These are phyloP conservation scores for Lentinula edodes DNA, from an alignment of 768 basidiomycete genomes.

Conservation along the genomic window DNA sequence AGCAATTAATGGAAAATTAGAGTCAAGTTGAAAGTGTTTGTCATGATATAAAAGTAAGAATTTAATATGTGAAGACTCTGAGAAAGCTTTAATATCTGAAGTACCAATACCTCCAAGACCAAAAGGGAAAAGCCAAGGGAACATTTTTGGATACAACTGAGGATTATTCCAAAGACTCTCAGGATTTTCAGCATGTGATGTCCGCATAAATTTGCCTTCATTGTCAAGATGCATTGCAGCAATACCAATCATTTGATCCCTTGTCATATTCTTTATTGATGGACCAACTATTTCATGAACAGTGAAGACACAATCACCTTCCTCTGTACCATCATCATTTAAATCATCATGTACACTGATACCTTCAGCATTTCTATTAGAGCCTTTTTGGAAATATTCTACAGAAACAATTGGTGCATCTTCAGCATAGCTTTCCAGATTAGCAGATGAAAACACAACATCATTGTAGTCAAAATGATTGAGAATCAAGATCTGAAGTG, in stretches of 20 bases:
- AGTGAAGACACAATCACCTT: slow-evolving; percentile 19
- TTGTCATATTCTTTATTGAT: slow-evolving; percentile 8
- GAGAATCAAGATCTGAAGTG: no score
- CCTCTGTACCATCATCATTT: slow-evolving; percentile 14
- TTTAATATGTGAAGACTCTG: no score
- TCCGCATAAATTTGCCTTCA: slow-evolving; percentile 19
- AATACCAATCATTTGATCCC: slow-evolving; percentile 12
- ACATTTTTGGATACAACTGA: slow-evolving; percentile 28
- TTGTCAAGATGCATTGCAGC: slow-evolving; percentile 23
- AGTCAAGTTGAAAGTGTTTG: no score
- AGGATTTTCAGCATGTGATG: slow-evolving; percentile 21
- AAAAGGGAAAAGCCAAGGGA: slow-evolving; percentile 38
- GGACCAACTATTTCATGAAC: slow-evolving; percentile 21
- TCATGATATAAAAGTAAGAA: no score
- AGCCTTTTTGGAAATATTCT: slow-evolving; percentile 7
- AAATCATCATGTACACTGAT: slow-evolving; percentile 20
- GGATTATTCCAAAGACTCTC: slow-evolving; percentile 29
- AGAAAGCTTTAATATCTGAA: no score
- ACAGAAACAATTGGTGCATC: slow-evolving; percentile 5
- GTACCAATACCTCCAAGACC: slow-evolving; percentile 18
- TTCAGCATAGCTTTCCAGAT: no score
- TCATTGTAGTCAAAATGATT: no score
- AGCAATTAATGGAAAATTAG: no score
- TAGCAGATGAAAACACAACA: no score
- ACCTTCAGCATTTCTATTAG: slow-evolving; percentile 18